A percentile compares a stretch with the other conserved stretches of the same genome.
Conservation (phyloP, 2,329 filamentous ascomycete genomes). For the Aureobasidium leucospermi region DNA sequence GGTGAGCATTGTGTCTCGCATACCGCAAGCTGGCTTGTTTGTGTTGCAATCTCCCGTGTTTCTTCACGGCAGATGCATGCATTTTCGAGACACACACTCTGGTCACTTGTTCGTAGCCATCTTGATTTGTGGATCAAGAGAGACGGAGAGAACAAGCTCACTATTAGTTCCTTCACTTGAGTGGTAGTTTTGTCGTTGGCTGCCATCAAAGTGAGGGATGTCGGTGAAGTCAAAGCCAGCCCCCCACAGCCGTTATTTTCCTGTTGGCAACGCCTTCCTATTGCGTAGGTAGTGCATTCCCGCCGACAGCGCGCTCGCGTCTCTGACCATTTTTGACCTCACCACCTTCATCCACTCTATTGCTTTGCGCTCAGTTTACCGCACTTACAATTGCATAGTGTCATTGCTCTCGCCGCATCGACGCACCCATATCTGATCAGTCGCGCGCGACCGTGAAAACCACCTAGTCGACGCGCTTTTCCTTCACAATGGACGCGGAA, state of each 20-base stretch:
- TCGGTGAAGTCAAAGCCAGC: slow-evolving; percentile 3
- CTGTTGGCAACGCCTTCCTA: background rate
- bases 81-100: background rate
- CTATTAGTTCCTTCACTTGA: too few relatives aligned
- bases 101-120: too few relatives aligned
- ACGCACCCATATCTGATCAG: background rate
- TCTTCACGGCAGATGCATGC: background rate
- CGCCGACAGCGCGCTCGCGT: background rate
- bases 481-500: slow-evolving; percentile 18
- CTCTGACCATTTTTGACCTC: slow-evolving; percentile 6
- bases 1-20: slow-evolving; percentile 4
- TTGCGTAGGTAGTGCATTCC: slow-evolving; percentile 1
- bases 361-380: background rate
- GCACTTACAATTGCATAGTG: background rate
- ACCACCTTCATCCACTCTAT: slow-evolving; percentile 8
- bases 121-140: too few relatives aligned
- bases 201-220: background rate
- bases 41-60: slow-evolving; percentile 4
- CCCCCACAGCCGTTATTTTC: background rate
- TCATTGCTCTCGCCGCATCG: background rate
- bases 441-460: background rate
- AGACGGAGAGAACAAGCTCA: too few relatives aligned
- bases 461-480: background rate
- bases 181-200: too few relatives aligned
- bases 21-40: slow-evolving; percentile 8